phyloP scores from a whole-genome alignment of 352 stramenopile genomes.

The Phytopythium oedochilum region DNA sequence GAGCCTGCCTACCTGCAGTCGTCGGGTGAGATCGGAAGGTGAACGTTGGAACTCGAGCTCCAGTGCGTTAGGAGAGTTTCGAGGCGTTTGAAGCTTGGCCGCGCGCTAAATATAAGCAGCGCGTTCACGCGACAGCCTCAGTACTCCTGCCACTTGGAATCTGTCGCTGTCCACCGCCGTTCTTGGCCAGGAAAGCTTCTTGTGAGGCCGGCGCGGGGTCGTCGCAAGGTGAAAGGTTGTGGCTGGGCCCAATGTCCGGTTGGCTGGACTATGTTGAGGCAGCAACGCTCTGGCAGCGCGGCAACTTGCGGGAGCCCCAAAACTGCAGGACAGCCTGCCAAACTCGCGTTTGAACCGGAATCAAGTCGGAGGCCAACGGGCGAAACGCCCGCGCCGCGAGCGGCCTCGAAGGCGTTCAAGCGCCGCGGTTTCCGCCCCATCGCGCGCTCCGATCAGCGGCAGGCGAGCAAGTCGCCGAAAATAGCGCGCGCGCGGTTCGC shows the following conservation, averaged over 20 bases:
- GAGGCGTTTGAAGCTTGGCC: neutral
- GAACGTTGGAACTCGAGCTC: neutral
- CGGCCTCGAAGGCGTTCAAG: neutral
- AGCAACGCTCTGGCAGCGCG: no score
- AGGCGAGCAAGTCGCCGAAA: neutral
- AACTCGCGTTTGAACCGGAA: neutral
- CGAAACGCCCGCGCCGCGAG: neutral
- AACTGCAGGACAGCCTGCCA: neutral
- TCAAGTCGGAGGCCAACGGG: neutral
- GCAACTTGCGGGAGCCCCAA: no score
- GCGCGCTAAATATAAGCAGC: slow-evolving; percentile 1
- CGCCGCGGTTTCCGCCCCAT: neutral
- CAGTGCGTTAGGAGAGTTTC: slow-evolving; percentile 3
- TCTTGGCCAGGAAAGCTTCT: neutral
- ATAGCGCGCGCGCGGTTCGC: neutral
- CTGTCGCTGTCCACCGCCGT: neutral
- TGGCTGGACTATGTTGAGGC: no score
- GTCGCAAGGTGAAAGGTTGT: no score
- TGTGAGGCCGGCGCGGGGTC: no score
- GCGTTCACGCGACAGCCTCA: neutral
- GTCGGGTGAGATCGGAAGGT: neutral
- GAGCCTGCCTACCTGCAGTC: no score
- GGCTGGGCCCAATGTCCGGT: no score
- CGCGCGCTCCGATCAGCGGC: neutral
- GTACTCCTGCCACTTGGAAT: neutral